Evolutionary conservation across 2,329 filamentous ascomycete species (phyloP).

Genomic region (Macrophomina phaseolina): DNA sequence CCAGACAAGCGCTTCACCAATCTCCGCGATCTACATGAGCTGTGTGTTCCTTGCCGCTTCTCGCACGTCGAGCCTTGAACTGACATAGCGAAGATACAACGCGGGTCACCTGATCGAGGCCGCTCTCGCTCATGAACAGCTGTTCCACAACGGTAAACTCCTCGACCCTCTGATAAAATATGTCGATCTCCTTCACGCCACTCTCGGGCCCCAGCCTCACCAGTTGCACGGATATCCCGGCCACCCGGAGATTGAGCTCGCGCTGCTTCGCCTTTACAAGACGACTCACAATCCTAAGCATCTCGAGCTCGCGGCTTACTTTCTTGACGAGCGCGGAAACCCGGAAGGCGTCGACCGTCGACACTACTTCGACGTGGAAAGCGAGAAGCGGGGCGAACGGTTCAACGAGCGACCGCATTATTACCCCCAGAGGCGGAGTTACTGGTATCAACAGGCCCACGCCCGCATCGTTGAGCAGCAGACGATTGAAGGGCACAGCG

Average conservation of each 20-base stretch:
- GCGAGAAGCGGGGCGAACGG: slow-evolving; percentile 56
- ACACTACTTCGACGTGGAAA: slow-evolving; percentile 63
- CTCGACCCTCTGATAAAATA: slow-evolving; percentile 62
- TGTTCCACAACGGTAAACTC: slow-evolving; percentile 59
- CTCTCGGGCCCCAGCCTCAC: slow-evolving; percentile 57
- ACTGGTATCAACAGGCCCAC: slow-evolving; percentile 64
- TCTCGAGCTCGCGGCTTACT: slow-evolving; percentile 60
- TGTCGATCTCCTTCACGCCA: slow-evolving; percentile 57
- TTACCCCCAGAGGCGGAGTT: slow-evolving; percentile 50
- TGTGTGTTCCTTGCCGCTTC: slow-evolving; percentile 48
- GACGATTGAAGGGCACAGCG: slow-evolving; percentile 64
- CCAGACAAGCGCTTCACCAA: slow-evolving; percentile 63
- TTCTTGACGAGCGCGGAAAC: slow-evolving; percentile 64
- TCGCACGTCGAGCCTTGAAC: no score
- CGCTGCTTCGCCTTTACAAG: slow-evolving; percentile 54
- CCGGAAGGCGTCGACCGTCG: slow-evolving; percentile 51
- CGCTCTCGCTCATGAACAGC: slow-evolving; percentile 61
- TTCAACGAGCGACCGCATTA: slow-evolving; percentile 55
- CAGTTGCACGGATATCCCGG: slow-evolving; percentile 66
- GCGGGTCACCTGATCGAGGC: slow-evolving; percentile 67
- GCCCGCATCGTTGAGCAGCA: slow-evolving; percentile 60
- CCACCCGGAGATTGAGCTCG: slow-evolving; percentile 62
- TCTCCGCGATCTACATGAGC: slow-evolving; percentile 65
- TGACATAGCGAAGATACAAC: slow-evolving; percentile 55
- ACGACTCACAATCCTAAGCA: slow-evolving; percentile 47